These are phyloP conservation scores for Xylariaceae sp. DNA, from an alignment of 2,329 filamentous ascomycete species.

Conservation along the genomic window DNA sequence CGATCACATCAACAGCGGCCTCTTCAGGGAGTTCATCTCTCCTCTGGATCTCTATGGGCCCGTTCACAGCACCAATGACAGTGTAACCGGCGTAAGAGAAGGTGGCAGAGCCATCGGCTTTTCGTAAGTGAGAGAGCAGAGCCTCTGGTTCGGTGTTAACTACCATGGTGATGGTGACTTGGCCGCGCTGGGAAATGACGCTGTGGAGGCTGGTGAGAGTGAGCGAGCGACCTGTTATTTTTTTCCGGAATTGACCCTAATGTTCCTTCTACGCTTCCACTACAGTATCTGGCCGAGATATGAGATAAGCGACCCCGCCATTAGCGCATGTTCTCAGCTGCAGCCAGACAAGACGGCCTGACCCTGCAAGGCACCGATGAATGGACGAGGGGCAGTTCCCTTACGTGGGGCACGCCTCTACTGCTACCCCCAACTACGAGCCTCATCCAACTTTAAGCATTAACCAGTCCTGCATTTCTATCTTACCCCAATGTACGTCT, in stretches of 20 bases:
- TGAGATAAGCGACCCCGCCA: conserved; percentile 3
- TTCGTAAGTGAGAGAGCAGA: conserved; percentile 56
- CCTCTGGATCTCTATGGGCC: conserved; percentile 83
- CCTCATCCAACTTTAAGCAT: no score
- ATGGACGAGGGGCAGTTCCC: no score
- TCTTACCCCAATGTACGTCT: no score
- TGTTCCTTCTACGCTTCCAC: no score
- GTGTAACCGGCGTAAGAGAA: conserved; percentile 74
- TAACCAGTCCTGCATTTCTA: no score
- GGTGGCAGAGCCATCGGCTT: conserved; percentile 75
- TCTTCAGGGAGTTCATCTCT: conserved; percentile 91
- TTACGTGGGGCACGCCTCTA: no score
- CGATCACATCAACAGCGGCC: conserved; percentile 82
- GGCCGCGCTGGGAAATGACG: neutral
- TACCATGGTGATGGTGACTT: conserved; percentile 35
- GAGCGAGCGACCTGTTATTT: no score
- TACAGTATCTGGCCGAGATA: no score
- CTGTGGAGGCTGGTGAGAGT: conserved; percentile 6
- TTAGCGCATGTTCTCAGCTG: neutral
- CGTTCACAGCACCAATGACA: conserved; percentile 83
- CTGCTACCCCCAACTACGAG: no score
- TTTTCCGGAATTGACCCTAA: no score
- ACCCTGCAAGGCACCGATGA: conserved; percentile 3
- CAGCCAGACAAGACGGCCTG: neutral
- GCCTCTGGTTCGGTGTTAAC: conserved; percentile 45